Base-by-base conservation (phyloP, 1,284 basidiomycete genomes). In the Ustilago crameri region DNA sequence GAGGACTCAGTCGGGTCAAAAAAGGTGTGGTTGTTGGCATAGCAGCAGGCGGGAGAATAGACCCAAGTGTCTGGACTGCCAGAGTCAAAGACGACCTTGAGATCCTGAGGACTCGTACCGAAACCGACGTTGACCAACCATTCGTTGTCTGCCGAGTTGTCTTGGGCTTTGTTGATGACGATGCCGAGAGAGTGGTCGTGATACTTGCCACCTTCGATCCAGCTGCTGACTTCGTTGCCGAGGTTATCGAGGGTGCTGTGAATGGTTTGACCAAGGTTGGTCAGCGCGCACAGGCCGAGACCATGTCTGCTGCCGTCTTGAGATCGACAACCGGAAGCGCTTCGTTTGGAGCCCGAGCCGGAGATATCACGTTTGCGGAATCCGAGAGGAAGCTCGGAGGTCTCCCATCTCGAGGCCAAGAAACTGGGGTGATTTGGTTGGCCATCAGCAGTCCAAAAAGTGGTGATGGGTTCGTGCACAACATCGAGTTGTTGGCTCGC, bases 11-110 rank as follows among this genome's bases (percentile, higher is more conserved):
- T 8, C 1, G 74, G 76, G 27, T 76, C 49, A 51, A 76, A 76
- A 47, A 53, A 73, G 43, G 54, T 57, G 60, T 78, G 74, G 54
- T 76, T 65, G 41, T 55, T 50, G 40, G 62, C 51, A 46, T 76
- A 78, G 63, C 74, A 78, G 52, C 74, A 78, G 5, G 54, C 50
- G n/a, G 74, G 74, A 14, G 67, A 70, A 57, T 74, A 78, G 38
- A 73, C 63, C 71, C 71, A 76, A 37, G 71, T 65, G 63, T 72
- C 72, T 9, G 74, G 51, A 30, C 64, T 70, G 42, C 76, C 76
- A 23, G 70, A 57, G 62, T 78, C 76, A 51, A 78, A 64, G 41
- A 78, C 74, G 47, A 76, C 47, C 52, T 74, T 52, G 27, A 76
- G 67, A 18, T 47, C 32, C 51, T 76, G 74, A 14, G 60, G 22